These are phyloP conservation scores for Vanrija sp. DNA, from an alignment of 1,284 basidiomycete genomes.

Conservation along the genomic window DNA sequence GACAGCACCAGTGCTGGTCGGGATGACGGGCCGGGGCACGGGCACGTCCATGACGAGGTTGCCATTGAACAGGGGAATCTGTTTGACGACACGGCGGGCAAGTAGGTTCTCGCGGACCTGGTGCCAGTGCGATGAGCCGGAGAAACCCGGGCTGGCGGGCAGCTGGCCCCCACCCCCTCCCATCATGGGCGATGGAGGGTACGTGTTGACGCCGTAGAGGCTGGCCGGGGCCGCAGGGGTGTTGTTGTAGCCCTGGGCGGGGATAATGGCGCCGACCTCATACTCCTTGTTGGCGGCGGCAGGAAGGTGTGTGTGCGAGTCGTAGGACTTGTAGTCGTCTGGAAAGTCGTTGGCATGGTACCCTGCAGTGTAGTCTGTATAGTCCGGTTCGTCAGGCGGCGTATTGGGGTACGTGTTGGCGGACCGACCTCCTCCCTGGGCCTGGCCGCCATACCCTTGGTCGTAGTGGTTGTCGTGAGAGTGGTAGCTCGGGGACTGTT, in stretches of 20 bases:
- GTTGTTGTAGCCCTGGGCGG: slow-evolving; percentile 10
- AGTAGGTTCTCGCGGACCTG: slow-evolving; percentile 35
- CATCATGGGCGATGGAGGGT: slow-evolving; percentile 8
- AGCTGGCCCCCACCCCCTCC: background rate
- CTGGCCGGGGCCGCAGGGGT: slow-evolving; percentile 2
- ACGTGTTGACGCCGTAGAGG: slow-evolving; percentile 5
- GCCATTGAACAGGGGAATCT: slow-evolving; percentile 74
- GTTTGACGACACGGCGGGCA: slow-evolving; percentile 59
- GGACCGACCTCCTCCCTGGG: background rate
- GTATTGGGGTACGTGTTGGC: background rate
- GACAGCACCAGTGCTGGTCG: slow-evolving; percentile 50
- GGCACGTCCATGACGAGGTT: slow-evolving; percentile 78
- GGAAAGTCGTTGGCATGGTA: slow-evolving; percentile 24
- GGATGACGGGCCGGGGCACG: slow-evolving; percentile 72
- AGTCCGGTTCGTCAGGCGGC: too few relatives aligned
- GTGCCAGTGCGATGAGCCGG: slow-evolving; percentile 42
- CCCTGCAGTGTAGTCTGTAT: background rate
- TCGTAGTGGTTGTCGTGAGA: slow-evolving; percentile 6
- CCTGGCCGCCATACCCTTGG: background rate
- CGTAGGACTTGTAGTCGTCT: slow-evolving; percentile 37
- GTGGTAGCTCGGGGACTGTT: slow-evolving; percentile 2
- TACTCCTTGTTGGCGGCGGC: slow-evolving; percentile 27
- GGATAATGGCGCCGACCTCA: slow-evolving; percentile 34
- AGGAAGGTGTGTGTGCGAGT: slow-evolving; percentile 23
- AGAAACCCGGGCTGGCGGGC: slow-evolving; percentile 19